Evolutionary conservation across 495 filamentous ascomycete species (phyloP).

Genomic region (Amphirosellinia nigrospora): DNA sequence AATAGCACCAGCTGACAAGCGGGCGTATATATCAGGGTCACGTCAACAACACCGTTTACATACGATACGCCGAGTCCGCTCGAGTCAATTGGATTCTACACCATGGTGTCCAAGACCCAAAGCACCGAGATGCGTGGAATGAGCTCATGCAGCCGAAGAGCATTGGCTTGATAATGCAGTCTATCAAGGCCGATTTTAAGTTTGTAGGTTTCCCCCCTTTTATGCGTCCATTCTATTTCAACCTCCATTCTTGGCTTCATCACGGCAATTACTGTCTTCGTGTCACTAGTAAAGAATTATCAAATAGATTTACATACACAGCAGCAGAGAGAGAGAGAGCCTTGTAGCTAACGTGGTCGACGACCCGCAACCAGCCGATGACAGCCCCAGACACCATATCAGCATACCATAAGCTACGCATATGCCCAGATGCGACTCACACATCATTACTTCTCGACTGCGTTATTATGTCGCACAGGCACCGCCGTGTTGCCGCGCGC

Average conservation of each 20-base stretch:
- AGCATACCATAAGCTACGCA: slow-evolving; percentile 81
- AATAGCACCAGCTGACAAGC: background rate
- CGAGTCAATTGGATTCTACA: slow-evolving; percentile 84
- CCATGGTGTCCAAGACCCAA: slow-evolving; percentile 72
- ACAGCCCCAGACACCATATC: slow-evolving; percentile 85
- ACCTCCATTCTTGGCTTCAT: background rate
- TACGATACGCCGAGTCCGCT: slow-evolving; percentile 83
- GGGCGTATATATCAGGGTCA: slow-evolving; percentile 60
- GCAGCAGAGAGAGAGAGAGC: background rate
- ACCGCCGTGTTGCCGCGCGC: slow-evolving; percentile 77
- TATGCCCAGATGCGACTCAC: slow-evolving; percentile 37
- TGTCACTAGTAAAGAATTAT: background rate
- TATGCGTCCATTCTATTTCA: too few relatives aligned
- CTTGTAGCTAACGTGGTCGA: background rate
- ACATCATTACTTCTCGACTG: slow-evolving; percentile 59
- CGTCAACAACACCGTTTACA: slow-evolving; percentile 88
- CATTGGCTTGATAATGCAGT: slow-evolving; percentile 78
- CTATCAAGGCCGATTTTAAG: slow-evolving; percentile 87
- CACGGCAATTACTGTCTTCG: background rate
- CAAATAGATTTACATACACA: background rate
- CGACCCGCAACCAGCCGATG: slow-evolving; percentile 68
- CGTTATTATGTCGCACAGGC: slow-evolving; percentile 77
- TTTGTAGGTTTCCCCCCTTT: slow-evolving; percentile 67
- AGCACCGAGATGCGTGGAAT: slow-evolving; percentile 69
- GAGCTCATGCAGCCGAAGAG: slow-evolving; percentile 70